Base-by-base conservation (phyloP, 495 filamentous ascomycete genomes). In the Durotheca rogersii region DNA sequence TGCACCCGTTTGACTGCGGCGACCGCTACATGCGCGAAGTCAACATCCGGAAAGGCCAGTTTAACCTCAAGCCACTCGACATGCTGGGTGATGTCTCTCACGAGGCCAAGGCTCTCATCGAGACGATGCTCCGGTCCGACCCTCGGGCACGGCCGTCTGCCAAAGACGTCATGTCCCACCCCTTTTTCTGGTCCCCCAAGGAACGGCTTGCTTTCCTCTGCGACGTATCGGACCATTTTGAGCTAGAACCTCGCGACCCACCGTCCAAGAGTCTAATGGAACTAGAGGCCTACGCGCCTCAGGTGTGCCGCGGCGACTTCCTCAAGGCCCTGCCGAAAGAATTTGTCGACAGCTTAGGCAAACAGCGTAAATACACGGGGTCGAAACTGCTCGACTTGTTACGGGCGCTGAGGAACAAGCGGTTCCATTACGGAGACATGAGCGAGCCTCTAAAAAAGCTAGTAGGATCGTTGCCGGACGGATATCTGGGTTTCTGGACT, bases 301-400 rank as follows among this genome's bases (percentile, higher is more conserved):
- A 60, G 19, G 70, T 73, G 4, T 63, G 71, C 40, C 64, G 66
- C 6, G 68, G 70, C 9, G 88, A 96, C 65, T 98, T 96, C 68
- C 74, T 96, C 18, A 81, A 81, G 19, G 71, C 72, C 7, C 70
- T 98, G 4, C 88, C 92, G 16, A 79, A 79, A 27, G 81, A 86
- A 10, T 95, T 96, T 62, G 83, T 89, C 47, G 90, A 95, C 15
- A 86, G 81, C 19, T 70, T 97, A 7, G 90, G 90, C 47, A 96
- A 93, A 70, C 94, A 98, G 70, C 81, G 94, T 62, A 96, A 96
- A 58, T 98, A 98, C 67, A 91, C 86, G 2, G 90, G 90, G 0
- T 76, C 77, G 0, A 81, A 80, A 34, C 78, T 98, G 67, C 70
- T 97, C 40, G 93, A 98, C 72, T 73, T 98, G 15, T 68, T 97